Base-by-base conservation (phyloP, 1,284 basidiomycete species). In the Austroboletus niveus region DNA sequence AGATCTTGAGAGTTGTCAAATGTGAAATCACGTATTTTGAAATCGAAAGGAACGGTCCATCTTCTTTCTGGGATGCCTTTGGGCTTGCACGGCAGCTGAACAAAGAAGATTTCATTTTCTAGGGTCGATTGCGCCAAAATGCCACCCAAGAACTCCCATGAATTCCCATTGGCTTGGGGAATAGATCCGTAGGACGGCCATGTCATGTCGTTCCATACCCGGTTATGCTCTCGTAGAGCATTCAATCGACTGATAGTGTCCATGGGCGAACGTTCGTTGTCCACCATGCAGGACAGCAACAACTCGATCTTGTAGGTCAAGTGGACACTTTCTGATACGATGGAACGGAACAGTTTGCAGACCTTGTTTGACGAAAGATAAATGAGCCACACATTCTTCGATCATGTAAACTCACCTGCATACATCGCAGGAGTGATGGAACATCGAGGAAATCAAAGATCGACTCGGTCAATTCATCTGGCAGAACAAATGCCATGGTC, bases 1-100 rank as follows among this genome's bases (percentile, higher is more conserved):
- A 87, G 68, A 60, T 85, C 74, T 62, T 84, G 82, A 15, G 77
- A 72, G 24, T 77, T 78, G 60, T 87, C 84, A 54, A 86, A 76
- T 5, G 72, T 72, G 59, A 85, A 85, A 57, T 86, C 85, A 11
- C 79, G 75, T n/a, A 82, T 65, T 17, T 52, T 45, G 51, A 77
- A 70, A 5, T 69, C 72, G 39, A 78, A 60, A 24, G 70, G 64
- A 22, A 67, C 59, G 24, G 78, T 54, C 84, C 84, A 86, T 32
- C 68, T 57, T 43, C 66, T 71, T 46, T 73, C 69, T 45, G 73
- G 60, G 45, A 84, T 80, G 11, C 69, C 71, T 34, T 80, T 75
- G 47, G 73, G 60, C 14, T 60, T 60, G n/a, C 78, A 81, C 4
- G 81, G 79, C 9, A 85, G 64, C 54, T 76, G 77, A 55, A 79